phyloP scores from a whole-genome alignment of 108 stramenopile species.

The Schizochytrium sp. region DNA sequence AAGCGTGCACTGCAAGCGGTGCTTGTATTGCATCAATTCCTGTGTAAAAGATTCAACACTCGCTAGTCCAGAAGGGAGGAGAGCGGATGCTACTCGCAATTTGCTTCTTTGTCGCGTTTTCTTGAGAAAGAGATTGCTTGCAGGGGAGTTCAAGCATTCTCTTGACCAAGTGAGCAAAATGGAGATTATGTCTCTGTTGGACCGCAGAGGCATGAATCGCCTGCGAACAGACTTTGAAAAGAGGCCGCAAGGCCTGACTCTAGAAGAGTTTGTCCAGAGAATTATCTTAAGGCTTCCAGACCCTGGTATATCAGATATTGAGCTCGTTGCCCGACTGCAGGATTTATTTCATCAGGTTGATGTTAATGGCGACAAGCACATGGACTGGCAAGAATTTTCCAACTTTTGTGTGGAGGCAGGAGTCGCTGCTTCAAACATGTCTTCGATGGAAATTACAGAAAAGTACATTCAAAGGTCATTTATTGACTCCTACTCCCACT shows the following conservation, averaged over 20 bases:
- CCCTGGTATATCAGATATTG: conserved; percentile 32
- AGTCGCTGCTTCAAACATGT: conserved; percentile 45
- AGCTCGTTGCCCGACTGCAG: conserved; percentile 52
- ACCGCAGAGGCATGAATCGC: conserved; percentile 45
- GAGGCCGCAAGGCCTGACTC: conserved; percentile 19
- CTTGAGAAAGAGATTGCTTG: no score
- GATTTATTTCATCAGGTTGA: conserved; percentile 67
- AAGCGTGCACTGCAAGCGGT: no score
- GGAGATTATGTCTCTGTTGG: conserved; percentile 57
- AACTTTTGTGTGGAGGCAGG: conserved; percentile 47
- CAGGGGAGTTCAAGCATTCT: background rate
- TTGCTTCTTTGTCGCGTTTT: no score
- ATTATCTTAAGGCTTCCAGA: conserved; percentile 30
- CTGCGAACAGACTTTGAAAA: conserved; percentile 43
- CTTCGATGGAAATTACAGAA: conserved; percentile 34
- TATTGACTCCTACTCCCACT: conserved; percentile 28
- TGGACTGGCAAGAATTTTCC: conserved; percentile 69
- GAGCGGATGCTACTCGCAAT: no score
- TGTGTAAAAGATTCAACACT: no score
- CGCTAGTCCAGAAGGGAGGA: no score
- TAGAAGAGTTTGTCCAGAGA: conserved; percentile 33
- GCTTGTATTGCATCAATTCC: no score
- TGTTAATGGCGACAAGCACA: conserved; percentile 62
- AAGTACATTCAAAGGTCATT: conserved; percentile 30
- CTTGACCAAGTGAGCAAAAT: background rate